A percentile compares a stretch with the other conserved stretches of the same genome.
Evolutionary conservation across 164 flowering plant species (phyloP).

Genomic region (Amborella trichopoda): DNA sequence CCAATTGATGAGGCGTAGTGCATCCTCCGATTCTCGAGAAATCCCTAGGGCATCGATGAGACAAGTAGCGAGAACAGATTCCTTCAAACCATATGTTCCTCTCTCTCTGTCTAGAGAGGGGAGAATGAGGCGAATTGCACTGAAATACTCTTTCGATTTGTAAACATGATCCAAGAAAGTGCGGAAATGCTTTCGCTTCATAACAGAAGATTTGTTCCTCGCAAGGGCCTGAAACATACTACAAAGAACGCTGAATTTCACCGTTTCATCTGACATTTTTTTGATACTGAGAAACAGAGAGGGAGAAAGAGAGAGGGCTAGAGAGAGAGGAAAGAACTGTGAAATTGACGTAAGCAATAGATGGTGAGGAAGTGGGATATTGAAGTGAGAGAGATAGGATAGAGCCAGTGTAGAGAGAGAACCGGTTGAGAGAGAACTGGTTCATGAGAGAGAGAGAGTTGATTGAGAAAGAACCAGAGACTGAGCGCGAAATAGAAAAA

Average conservation of each 20-base stretch:
- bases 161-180: conserved; percentile 72
- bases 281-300: no score
- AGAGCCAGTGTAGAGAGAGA: no score
- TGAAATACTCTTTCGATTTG: conserved; percentile 46
- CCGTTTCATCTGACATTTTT: conserved; percentile 8
- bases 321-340: background rate
- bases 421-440: no score
- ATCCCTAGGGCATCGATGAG: conserved; percentile 82
- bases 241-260: conserved; percentile 55
- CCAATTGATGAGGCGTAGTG: conserved; percentile 76
- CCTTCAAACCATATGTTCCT: conserved; percentile 77
- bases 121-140: conserved; percentile 59
- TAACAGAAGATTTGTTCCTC: conserved; percentile 40
- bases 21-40: conserved; percentile 74
- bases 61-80: conserved; percentile 67
- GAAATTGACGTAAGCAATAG: background rate
- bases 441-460: no score
- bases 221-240: conserved; percentile 71
- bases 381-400: no score
- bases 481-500: no score
- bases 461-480: no score
- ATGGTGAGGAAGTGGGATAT: no score
- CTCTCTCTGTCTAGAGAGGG: conserved; percentile 83
- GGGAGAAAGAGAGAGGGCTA: no score
- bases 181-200: conserved; percentile 77